Evolutionary conservation across 306 rosid species (phyloP).

Genomic region (Oxytropis ochrocephala): DNA sequence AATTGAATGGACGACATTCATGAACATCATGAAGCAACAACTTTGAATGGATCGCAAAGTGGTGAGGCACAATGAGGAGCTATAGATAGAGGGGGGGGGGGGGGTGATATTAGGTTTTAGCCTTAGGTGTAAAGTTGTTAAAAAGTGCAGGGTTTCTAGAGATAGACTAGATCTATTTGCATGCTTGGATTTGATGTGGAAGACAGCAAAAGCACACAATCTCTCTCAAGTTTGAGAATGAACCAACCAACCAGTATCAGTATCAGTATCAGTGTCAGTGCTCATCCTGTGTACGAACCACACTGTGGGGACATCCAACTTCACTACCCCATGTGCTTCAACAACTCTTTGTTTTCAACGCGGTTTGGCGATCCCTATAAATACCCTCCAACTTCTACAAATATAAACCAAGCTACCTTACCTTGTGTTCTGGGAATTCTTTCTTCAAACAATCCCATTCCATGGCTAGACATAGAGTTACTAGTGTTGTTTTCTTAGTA

Average conservation of each 20-base stretch:
- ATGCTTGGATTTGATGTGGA: conserved; percentile 37
- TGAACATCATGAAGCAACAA: too few relatives aligned
- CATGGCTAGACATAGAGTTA: conserved; percentile 42
- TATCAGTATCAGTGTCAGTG: background rate
- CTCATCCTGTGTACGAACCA: conserved; percentile 22
- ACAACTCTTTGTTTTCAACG: conserved; percentile 34
- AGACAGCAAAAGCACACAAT: conserved; percentile 59
- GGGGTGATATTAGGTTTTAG: conserved; percentile 7
- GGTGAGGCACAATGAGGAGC: conserved; percentile 9
- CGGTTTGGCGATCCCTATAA: conserved; percentile 41
- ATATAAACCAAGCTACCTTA: conserved; percentile 11
- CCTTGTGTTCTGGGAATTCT: background rate
- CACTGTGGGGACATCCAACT: conserved; percentile 33
- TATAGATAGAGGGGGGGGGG: background rate
- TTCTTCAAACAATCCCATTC: background rate
- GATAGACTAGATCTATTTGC: background rate
- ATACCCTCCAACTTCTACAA: conserved; percentile 23
- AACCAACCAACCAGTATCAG: background rate
- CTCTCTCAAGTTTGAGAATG: background rate
- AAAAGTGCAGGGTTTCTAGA: background rate
- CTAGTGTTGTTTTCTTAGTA: conserved; percentile 31
- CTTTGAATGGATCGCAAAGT: background rate
- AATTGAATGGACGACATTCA: background rate
- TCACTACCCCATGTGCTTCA: conserved; percentile 39
- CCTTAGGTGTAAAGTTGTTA: conserved; percentile 4